A percentile compares a stretch with the other conserved stretches of the same genome.
Evolutionary conservation across 345 rosid genomes (phyloP).

Genomic region (Firmiana major): DNA sequence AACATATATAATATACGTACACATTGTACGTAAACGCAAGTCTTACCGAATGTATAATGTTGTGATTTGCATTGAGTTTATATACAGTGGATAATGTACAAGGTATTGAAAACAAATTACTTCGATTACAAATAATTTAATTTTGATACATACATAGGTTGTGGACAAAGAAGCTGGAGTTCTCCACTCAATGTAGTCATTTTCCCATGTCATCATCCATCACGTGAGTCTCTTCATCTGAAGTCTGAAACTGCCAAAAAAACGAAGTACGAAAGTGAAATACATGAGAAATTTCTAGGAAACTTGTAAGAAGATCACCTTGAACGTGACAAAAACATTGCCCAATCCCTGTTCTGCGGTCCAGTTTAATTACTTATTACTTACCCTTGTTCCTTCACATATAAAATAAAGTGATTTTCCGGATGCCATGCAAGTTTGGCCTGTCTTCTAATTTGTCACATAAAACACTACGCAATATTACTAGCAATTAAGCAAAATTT

Average conservation of each 20-base stretch:
- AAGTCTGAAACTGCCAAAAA: background rate
- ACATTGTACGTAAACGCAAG: too few relatives aligned
- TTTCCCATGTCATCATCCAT: background rate
- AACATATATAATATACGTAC: too few relatives aligned
- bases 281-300: conserved; percentile 10
- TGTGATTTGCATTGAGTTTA: too few relatives aligned
- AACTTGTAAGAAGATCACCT: background rate
- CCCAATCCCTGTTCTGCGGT: background rate
- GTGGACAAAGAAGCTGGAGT: too few relatives aligned
- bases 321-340: background rate
- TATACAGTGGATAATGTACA: too few relatives aligned
- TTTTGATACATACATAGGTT: too few relatives aligned
- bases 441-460: background rate
- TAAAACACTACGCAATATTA: background rate
- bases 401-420: background rate
- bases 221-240: background rate
- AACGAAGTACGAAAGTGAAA: background rate
- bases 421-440: background rate
- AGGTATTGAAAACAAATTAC: too few relatives aligned
- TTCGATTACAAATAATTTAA: too few relatives aligned
- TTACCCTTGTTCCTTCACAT: background rate
- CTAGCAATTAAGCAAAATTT: background rate
- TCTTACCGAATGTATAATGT: too few relatives aligned
- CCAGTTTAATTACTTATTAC: background rate
- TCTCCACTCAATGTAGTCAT: too few relatives aligned